Conservation (phyloP, 345 rosid species). For the Citrus sp. region DNA sequence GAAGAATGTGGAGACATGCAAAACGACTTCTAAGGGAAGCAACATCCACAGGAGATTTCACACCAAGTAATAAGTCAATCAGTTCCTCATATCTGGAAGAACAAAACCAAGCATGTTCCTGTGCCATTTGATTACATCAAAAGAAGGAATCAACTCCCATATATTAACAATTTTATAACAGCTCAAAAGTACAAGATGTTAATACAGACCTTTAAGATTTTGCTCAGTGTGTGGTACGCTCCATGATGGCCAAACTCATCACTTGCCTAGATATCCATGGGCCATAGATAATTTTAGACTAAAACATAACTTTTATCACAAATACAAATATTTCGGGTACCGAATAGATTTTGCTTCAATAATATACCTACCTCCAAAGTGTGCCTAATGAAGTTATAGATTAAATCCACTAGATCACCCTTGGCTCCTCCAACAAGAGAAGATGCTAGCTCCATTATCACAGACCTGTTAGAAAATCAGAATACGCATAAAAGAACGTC, state of each 20-base stretch:
- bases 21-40: conserved; percentile 63
- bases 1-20: conserved; percentile 61
- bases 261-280: conserved; percentile 40
- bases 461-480: conserved; percentile 30
- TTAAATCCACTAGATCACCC: conserved; percentile 62
- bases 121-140: conserved; percentile 28
- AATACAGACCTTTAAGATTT: conserved; percentile 59
- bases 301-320: neutral
- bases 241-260: conserved; percentile 51
- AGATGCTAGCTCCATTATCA: conserved; percentile 64
- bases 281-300: conserved; percentile 10
- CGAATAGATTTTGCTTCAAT: neutral
- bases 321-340: neutral
- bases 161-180: neutral
- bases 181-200: conserved; percentile 12
- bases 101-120: conserved; percentile 81
- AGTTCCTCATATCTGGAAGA: conserved; percentile 61
- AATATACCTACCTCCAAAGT: conserved; percentile 71
- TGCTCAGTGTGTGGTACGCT: conserved; percentile 68
- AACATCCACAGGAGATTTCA: conserved; percentile 49
- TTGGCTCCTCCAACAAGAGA: conserved; percentile 71
- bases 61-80: conserved; percentile 61
- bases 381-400: conserved; percentile 54
- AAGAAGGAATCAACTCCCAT: conserved; percentile 12
- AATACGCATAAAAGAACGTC: neutral